A percentile compares a stretch with the other conserved stretches of the same genome.
These are phyloP conservation scores for Lactarius deliciosus DNA, from an alignment of 768 basidiomycete species.

Conservation along the genomic window DNA sequence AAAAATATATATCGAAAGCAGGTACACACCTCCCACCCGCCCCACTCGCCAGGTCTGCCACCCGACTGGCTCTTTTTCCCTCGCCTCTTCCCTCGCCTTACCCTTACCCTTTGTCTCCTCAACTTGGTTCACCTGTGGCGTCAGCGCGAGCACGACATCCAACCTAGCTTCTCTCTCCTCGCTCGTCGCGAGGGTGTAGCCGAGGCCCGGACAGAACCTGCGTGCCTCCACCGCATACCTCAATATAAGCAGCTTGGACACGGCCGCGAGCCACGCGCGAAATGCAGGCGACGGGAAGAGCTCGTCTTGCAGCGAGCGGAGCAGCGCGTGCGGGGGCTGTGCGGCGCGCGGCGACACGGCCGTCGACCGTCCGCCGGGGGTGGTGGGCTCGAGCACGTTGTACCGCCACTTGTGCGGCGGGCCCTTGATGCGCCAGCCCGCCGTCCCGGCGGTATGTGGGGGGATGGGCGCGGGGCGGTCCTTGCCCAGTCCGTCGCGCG, in stretches of 20 bases:
- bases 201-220: constrained; percentile 87
- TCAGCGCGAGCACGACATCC: constrained; percentile 85
- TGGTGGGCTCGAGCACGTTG: constrained; percentile 53
- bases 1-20: neutral
- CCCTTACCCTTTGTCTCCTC: constrained; percentile 30
- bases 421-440: constrained; percentile 71
- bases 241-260: constrained; percentile 71
- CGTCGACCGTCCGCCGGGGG: constrained; percentile 39
- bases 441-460: constrained; percentile 62
- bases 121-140: constrained; percentile 51
- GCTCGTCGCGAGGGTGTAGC: constrained; percentile 92
- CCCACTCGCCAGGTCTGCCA: constrained; percentile 79
- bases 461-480: constrained; percentile 58
- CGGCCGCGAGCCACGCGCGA: constrained; percentile 81
- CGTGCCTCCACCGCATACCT: constrained; percentile 76
- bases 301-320: constrained; percentile 70
- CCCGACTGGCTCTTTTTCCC: constrained; percentile 39
- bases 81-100: constrained; percentile 38
- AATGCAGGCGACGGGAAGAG: constrained; percentile 81
- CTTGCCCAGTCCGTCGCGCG: constrained; percentile 55
- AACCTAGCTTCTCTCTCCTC: constrained; percentile 78
- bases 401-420: constrained; percentile 97
- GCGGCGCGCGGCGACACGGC: constrained; percentile 55
- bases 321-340: constrained; percentile 53
- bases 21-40: constrained; percentile 85